Base-by-base conservation (phyloP, 2,329 filamentous ascomycete species). In the Penicillium crustosum region DNA sequence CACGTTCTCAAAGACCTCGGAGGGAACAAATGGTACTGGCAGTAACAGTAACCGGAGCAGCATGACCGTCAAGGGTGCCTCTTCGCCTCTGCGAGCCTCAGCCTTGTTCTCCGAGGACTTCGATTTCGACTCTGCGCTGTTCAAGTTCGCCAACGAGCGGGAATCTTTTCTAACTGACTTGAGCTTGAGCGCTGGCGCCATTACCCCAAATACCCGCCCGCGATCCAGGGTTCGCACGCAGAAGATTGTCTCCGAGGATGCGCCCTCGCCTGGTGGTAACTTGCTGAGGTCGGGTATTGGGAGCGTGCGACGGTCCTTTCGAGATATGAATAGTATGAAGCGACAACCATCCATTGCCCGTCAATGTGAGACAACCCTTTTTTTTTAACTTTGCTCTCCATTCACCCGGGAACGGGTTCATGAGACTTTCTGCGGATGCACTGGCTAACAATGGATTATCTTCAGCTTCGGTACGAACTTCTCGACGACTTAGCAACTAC, bases 111-210 rank as follows among this genome's bases (percentile, higher is more conserved):
- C 86, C 31, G 85, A 78, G 57, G 91, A 96, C 70, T 91, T 90
- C 69, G 94, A 97, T 74, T 99, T 99, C 69, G 94, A 97, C 72
- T 88, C 90, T 70, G 93, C 94, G 27, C 82, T 99, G 65, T 80
- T 92, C 69, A 97, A 97, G 77, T 99, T 99, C 74, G 92, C 94
- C 45, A 89, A 88, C n/a, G 93, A 97, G 78, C 84, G 94, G 63
- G 94, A 99, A 68, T 89, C 88, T 59, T 99, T 99, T 69, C 80
- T 97, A 52, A 91, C 96, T 63, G 94, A 99, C 73, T 83, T 97
- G 53, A 91, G 88, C 65, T 92, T 97, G 73, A 91, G 85, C 64
- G 91, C 93, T 23, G 92, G 93, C 39, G 89, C 90, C 41, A 89
- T 91, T 63, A 82, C 89, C 25, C 85, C 89, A 65, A 79, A 76